Evolutionary conservation across 805 yeast species (phyloP).

Genomic region (Wickerhamiella allomyrinae): DNA sequence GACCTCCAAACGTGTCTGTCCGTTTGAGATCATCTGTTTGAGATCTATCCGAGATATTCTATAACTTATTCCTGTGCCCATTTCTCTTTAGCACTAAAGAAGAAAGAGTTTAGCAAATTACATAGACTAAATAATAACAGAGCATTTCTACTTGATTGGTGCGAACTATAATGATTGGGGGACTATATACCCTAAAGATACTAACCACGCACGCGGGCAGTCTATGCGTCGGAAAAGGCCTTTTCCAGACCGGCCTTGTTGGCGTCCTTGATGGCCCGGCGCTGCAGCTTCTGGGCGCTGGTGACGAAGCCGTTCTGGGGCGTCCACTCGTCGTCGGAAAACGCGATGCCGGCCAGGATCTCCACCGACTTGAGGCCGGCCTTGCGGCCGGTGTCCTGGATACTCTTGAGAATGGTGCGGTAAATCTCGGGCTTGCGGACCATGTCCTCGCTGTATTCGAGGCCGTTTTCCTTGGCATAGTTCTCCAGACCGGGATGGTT

Average conservation of each 20-base stretch:
- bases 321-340: constrained; percentile 90
- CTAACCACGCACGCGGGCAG: too few species aligned
- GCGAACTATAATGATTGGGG: too few species aligned
- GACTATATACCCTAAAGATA: too few species aligned
- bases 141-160: too few species aligned
- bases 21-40: too few species aligned
- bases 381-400: constrained; percentile 60
- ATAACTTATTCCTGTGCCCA: too few species aligned
- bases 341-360: constrained; percentile 59
- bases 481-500: constrained; percentile 49
- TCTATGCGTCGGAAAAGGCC: constrained; percentile 33
- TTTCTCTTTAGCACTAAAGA: too few species aligned
- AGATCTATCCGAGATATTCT: too few species aligned
- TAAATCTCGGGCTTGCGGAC: constrained; percentile 44
- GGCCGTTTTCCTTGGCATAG: constrained; percentile 42
- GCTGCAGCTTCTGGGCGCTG: constrained; percentile 90
- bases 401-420: constrained; percentile 39
- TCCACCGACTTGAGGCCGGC: constrained; percentile 82
- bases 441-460: constrained; percentile 36
- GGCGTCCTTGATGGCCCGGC: constrained; percentile 68
- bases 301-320: constrained; percentile 91
- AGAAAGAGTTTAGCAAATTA: too few species aligned
- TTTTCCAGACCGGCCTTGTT: constrained; percentile 54
- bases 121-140: neutral
- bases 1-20: too few species aligned